Base-by-base conservation (phyloP, 345 rosid genomes). In the Fremontodendron californicum region DNA sequence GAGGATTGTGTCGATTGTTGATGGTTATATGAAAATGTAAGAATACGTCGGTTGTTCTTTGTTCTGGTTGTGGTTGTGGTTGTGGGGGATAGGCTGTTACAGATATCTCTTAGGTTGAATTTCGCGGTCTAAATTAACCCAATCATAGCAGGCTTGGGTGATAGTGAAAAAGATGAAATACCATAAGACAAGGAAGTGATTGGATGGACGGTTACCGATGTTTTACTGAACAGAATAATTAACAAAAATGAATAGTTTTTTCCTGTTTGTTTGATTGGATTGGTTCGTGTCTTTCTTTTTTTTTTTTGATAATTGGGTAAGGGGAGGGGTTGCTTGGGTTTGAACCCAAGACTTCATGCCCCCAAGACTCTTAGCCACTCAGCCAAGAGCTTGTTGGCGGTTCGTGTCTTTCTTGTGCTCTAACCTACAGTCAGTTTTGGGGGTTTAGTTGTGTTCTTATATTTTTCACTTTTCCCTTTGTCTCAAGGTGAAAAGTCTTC, bases 401-500 rank as follows among this genome's bases (percentile, higher is more conserved):
- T 72, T 43, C 62, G 21, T 72, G 11, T 72, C 12, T 54, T n/a
- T 39, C n/a, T n/a, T 8, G 49, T 40, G 64, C 18, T 42, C 43
- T 66, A 39, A 37, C 6, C 6, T 40, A 19, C 16, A 18, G 13
- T 10, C 0, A 3, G 2, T 52, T 15, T 23, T n/a, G 23, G 27
- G 8, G 9, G 35, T 33, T 33, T 21, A 54, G 60, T 0, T 18
- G 9, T 49, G 13, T 35, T 71, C 71, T 66, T 39, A 66, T 40
- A 35, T 18, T 49, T 51, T 48, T 25, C 25, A 13, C 15, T 33
- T 51, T 55, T 7, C 45, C 55, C 25, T 75, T 64, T 69, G 68
- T 72, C 65, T 75, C 31, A 85, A 91, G 97, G 89, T 90, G 74
- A 87, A 88, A 84, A 78, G 86, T 31, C 85, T 90, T 54, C 93